These are phyloP conservation scores for Jamesozyma gamospora DNA, from an alignment of 805 yeast genomes.

Conservation along the genomic window DNA sequence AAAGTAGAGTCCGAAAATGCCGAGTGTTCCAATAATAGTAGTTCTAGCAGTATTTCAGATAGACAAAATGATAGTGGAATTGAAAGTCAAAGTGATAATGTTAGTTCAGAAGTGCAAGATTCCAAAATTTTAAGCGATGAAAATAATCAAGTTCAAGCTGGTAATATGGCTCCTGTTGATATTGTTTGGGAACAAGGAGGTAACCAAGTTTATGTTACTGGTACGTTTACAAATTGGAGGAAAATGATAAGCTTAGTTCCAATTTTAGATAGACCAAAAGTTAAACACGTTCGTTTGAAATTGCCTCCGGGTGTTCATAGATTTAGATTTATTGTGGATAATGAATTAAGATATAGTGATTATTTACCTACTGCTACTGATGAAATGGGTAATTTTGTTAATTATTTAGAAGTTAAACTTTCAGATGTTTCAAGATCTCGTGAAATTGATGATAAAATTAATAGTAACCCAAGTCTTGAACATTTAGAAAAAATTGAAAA, in stretches of 20 bases:
- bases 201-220: slow-evolving; percentile 86
- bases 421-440: slow-evolving; percentile 18
- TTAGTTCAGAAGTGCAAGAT: too few species aligned
- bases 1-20: too few species aligned
- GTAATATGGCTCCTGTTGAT: slow-evolving; percentile 39
- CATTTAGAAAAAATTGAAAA: slow-evolving; percentile 4
- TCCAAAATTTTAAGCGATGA: too few species aligned
- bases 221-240: slow-evolving; percentile 96
- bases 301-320: slow-evolving; percentile 86
- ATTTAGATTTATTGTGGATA: slow-evolving; percentile 86
- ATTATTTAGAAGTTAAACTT: slow-evolving; percentile 65
- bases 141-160: too few species aligned
- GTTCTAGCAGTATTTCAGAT: too few species aligned
- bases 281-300: slow-evolving; percentile 56
- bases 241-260: slow-evolving; percentile 81
- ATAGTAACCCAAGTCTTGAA: background rate
- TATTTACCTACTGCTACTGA: slow-evolving; percentile 89
- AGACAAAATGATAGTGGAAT: too few species aligned
- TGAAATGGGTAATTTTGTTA: slow-evolving; percentile 89
- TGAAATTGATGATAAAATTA: background rate
- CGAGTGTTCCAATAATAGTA: too few species aligned
- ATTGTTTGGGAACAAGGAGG: slow-evolving; percentile 97
- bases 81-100: too few species aligned
- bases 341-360: slow-evolving; percentile 81
- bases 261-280: slow-evolving; percentile 22